phyloP scores from a whole-genome alignment of 305 asterid genomes.

The Fraxinus sp. region DNA sequence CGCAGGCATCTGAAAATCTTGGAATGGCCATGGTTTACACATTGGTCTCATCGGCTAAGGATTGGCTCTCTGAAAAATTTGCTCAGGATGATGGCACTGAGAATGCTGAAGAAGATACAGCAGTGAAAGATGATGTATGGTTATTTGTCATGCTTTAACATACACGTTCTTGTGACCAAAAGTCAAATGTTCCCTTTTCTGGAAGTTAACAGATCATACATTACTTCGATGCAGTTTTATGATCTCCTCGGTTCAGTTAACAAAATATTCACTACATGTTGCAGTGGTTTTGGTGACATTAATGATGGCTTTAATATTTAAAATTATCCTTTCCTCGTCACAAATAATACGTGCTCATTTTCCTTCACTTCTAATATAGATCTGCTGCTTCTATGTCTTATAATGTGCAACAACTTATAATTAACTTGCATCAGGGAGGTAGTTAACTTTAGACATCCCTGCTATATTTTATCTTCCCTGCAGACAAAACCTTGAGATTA shows the following conservation, averaged over 20 bases:
- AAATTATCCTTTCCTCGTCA: not conserved
- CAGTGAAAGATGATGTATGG: conserved; percentile 76
- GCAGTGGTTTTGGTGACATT: conserved; percentile 5
- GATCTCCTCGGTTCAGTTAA: conserved; percentile 8
- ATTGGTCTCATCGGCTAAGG: conserved; percentile 88
- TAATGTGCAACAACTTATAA: not conserved
- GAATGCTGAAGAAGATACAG: conserved; percentile 53
- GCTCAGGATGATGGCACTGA: conserved; percentile 62
- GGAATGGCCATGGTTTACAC: conserved; percentile 99
- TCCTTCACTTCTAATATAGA: not conserved
- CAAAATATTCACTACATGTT: not conserved
- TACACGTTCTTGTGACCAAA: not conserved
- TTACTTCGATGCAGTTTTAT: not conserved
- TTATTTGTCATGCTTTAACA: conserved; percentile 3
- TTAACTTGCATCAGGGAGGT: conserved; percentile 2
- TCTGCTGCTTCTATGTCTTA: not conserved
- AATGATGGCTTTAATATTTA: conserved; percentile 4
- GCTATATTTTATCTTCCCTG: not conserved
- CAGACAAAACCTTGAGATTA: not conserved
- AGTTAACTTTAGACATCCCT: not conserved
- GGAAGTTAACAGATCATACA: not conserved
- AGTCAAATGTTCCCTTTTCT: not conserved
- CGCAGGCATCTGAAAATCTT: conserved; percentile 82
- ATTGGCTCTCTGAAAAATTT: conserved; percentile 92
- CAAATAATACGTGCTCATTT: not conserved